Percentiles rank a stretch among this genome's conserved stretches.
phyloP scores from a whole-genome alignment of 202 grass and related monocot genomes.

The Alloteropsis angusta region DNA sequence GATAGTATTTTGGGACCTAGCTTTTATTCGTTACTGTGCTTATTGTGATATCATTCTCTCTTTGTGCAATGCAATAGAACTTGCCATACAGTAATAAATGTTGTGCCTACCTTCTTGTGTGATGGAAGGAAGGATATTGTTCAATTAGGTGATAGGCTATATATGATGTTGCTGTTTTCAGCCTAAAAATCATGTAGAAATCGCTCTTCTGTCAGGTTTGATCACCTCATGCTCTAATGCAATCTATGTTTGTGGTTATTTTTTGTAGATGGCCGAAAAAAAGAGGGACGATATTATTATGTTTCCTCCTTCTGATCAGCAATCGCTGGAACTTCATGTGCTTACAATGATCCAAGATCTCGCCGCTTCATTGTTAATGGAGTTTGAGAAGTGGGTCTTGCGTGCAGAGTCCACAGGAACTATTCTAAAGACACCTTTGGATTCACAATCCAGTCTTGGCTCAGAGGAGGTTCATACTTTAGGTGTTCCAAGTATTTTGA shows the following conservation, averaged over 20 bases:
- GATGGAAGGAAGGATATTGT: not conserved
- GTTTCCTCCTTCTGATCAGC: constrained; percentile 72
- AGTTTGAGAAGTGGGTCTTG: constrained; percentile 99
- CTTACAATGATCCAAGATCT: constrained; percentile 97
- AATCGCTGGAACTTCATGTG: constrained; percentile 92
- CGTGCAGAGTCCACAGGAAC: constrained; percentile 92
- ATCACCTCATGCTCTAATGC: not conserved
- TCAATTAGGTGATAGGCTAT: not conserved
- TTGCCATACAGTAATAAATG: not conserved
- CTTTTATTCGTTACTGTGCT: not conserved
- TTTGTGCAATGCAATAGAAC: not conserved
- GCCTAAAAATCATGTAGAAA: not conserved
- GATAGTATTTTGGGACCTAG: not conserved
- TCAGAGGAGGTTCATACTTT: constrained; percentile 99
- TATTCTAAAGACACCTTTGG: constrained; percentile 96
- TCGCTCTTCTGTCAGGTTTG: not conserved
- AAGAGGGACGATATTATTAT: constrained; percentile 87
- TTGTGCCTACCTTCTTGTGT: not conserved
- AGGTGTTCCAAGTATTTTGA: constrained; percentile 64
- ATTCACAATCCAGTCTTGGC: constrained; percentile 96
- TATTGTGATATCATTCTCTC: not conserved
- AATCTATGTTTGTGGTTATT: constrained; percentile 17
- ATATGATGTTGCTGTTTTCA: not conserved
- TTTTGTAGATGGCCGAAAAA: constrained; percentile 51
- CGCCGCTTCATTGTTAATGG: constrained; percentile 89